phyloP scores from a whole-genome alignment of 768 basidiomycete species.

The Paxillus involutus region DNA sequence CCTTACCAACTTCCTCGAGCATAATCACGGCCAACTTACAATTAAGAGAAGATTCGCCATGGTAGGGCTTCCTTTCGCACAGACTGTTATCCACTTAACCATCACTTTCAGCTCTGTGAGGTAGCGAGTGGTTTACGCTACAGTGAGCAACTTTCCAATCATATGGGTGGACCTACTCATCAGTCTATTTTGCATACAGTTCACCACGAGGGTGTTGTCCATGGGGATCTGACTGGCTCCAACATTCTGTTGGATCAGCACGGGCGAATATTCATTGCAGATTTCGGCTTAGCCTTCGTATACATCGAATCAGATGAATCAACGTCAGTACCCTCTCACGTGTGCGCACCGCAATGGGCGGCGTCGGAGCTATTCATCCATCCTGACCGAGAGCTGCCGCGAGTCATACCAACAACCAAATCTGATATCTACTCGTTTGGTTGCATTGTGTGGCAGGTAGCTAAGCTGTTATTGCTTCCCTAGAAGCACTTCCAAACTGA shows the following conservation, averaged over 20 bases:
- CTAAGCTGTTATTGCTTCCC: no score
- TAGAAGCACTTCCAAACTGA: no score
- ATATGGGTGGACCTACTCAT: no score
- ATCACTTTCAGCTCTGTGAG: slow-evolving; percentile 4
- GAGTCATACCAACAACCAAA: slow-evolving; percentile 2
- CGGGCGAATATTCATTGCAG: slow-evolving; percentile 10
- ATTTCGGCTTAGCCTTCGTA: neutral
- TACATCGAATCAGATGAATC: no score
- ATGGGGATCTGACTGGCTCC: slow-evolving; percentile 15
- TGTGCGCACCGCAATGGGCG: slow-evolving; percentile 11
- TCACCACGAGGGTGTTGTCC: slow-evolving; percentile 8
- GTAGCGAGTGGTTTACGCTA: slow-evolving; percentile 11
- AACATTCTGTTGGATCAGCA: slow-evolving; percentile 9
- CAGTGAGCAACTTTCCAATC: slow-evolving; percentile 2
- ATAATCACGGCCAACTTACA: neutral
- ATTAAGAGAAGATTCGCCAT: slow-evolving; percentile 1
- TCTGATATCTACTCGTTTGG: slow-evolving; percentile 14
- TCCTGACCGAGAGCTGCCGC: slow-evolving; percentile 3
- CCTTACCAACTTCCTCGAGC: slow-evolving; percentile 7
- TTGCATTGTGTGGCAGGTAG: slow-evolving; percentile 10
- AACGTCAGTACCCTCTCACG: neutral
- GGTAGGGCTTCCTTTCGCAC: neutral
- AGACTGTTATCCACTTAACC: neutral
- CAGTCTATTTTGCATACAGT: neutral
- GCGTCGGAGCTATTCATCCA: slow-evolving; percentile 11